A percentile compares a stretch with the other conserved stretches of the same genome.
phyloP scores from a whole-genome alignment of 2,329 filamentous ascomycete genomes.

The Alternaria sp. region DNA sequence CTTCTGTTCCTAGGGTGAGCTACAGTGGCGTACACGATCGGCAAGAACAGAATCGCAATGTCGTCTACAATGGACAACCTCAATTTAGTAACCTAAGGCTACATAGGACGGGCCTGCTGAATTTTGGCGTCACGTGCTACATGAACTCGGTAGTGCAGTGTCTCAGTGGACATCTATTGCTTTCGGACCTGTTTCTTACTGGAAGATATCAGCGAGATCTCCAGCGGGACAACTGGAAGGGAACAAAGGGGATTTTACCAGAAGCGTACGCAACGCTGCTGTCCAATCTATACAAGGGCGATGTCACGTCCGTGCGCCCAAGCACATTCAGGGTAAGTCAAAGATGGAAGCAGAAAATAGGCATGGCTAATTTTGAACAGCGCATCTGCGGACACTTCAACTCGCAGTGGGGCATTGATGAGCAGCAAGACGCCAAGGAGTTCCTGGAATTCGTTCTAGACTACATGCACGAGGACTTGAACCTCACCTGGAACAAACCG shows the following conservation, averaged over 20 bases:
- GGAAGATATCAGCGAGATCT: constrained; percentile 67
- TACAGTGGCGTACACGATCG: constrained; percentile 81
- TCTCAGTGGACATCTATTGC: constrained; percentile 71
- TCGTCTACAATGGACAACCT: constrained; percentile 55
- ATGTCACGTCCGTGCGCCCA: constrained; percentile 55
- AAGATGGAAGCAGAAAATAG: neutral
- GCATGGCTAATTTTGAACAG: constrained; percentile 23
- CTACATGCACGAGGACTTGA: constrained; percentile 85
- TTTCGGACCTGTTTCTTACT: constrained; percentile 69
- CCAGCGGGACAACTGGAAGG: constrained; percentile 68
- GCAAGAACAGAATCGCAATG: constrained; percentile 43
- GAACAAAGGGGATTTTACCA: constrained; percentile 66
- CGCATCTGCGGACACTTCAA: constrained; percentile 70
- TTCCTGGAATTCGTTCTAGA: constrained; percentile 84
- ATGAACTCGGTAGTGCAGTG: constrained; percentile 91
- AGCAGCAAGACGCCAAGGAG: constrained; percentile 91
- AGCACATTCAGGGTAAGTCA: constrained; percentile 53
- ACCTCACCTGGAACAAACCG: constrained; percentile 66
- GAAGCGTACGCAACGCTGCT: constrained; percentile 67
- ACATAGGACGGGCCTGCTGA: constrained; percentile 76
- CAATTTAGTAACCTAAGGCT: constrained; percentile 55
- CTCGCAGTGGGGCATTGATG: constrained; percentile 71
- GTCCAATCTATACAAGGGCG: constrained; percentile 67
- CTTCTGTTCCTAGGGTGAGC: constrained; percentile 65
- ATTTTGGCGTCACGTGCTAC: constrained; percentile 85